Evolutionary conservation across 2,329 filamentous ascomycete species (phyloP), one percentile per base, ranked within the genome.

Genomic region (Cordyceps cicadae): DNA sequence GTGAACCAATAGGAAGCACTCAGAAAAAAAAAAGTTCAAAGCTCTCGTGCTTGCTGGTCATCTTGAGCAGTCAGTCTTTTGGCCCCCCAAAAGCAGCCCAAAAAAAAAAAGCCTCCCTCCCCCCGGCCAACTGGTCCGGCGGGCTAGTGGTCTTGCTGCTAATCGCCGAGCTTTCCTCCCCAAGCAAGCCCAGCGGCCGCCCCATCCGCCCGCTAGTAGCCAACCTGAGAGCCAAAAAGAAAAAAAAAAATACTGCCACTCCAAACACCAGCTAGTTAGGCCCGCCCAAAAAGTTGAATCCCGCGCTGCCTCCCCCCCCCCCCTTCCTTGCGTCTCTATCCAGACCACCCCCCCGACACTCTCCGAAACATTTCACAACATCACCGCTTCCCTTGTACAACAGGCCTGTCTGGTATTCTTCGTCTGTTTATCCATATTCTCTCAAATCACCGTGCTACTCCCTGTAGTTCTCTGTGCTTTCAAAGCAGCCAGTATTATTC

Each of bases 21-120:
- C 68, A 70, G 68, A 65, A 66, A 68, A 69, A 71, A 72, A 71
- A 73, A 74, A 73, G 70, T 67, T 71, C 69, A 60, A 64, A 73
- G 71, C 70, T 72, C 70, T 72, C 65, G 70, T 72, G 70, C 69
- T 59, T 59, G 57, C 19, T 55, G 46, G 54, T 51, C 60, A 15
- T 57, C 54, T 57, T 43, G 15, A 24, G 37, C 11, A 29, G 43
- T 24, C 2, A 24, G 3, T 24, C 59, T 49, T 21, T 11, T 37
- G 21, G 14, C 32, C 48, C 46, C 46, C 45, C 24, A 51, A 34
- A 19, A 52, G 21, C 15, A 5, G 11, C 21, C 19, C 26, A 26
- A 24, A 6, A 5, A 15, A 43, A 43, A 43, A 24, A 7, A 5
- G n/a, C 24, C 24, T 24, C 24, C 24, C 24, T 4, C 24, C 24